Base-by-base conservation (phyloP, 148 eudicot genomes). In the Pouteria glomerata region DNA sequence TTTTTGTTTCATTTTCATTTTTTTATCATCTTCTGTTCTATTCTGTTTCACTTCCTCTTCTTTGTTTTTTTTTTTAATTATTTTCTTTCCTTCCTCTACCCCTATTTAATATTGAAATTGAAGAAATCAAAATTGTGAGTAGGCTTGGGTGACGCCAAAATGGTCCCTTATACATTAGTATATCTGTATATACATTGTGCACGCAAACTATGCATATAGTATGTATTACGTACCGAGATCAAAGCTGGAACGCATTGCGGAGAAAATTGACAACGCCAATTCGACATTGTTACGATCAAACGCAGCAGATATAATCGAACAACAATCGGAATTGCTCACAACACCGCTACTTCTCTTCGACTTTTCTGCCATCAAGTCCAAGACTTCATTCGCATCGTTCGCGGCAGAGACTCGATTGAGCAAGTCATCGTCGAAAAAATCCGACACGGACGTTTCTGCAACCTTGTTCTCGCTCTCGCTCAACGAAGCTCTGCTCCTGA, bases 201-300 rank as follows among this genome's bases (percentile, higher is more conserved):
- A 4, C 48, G 6, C n/a, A n/a, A n/a, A 63, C 1, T 11, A 16
- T 8, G 5, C 23, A 42, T 3, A 29, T 27, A 57, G 33, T 5
- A 67, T 34, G 12, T 57, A 71, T 26, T 26, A 27, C 44, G 8
- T 29, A 89, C 97, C 97, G 63, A 79, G 73, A 80, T 78, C 82
- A 57, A 95, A 92, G 68, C 84, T 82, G 13, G 85, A 88, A 23
- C 93, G 93, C 98, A 92, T 95, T 50, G 96, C 97, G 57, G 71
- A 41, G 76, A 87, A 86, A 60, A 95, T 41, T 18, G 97, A 92
- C 39, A 95, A 73, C 0, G 96, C 96, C 81, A 95, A 81, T n/a
- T 88, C 90, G 19, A 86, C 81, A 83, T 95, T 95, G 56, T 74
- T 72, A 45, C 89, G 80, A 51, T 83, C 79, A 77, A 95, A 76